Base-by-base conservation (phyloP, 2,329 filamentous ascomycete species). In the Helotiales sp. region DNA sequence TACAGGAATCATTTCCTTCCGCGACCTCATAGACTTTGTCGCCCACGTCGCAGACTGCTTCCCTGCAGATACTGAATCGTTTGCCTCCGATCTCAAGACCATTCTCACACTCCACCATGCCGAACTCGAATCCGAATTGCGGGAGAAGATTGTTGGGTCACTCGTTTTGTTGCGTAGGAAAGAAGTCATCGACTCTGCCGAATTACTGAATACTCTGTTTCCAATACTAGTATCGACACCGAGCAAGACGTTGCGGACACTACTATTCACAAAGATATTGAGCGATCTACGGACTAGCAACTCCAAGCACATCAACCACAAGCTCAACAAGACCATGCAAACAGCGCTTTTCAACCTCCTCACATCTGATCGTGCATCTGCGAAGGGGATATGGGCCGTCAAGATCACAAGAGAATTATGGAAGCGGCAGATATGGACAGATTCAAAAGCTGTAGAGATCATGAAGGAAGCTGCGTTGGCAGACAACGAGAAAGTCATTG, bases 361-460 rank as follows among this genome's bases (percentile, higher is more conserved):
- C 44, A 91, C 90, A 15, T 90, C 89, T 3, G 93, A 99, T 72
- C 86, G 89, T 40, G 81, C 89, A 8, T 96, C 92, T 0, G 82
- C 90, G 1, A 95, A 96, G 69, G 91, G 90, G 3, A 81, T 99
- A 50, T 99, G 95, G 95, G 92, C 95, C 3, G 91, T 97, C 60
- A 97, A 97, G 74, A 83, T 99, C 63, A 96, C 93, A 3, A 84
- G 93, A 61, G 95, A 99, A 77, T 79, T 99, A 70, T 99, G 95
- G 95, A 96, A 93, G 75, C 84, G 93, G 47, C 93, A 97, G 67
- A 87, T 98, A 63, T 99, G 95, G 95, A 91, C 90, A 9, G 95
- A 99, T 69, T 85, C 92, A 1, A 95, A 93, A 72, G 87, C 93
- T 0, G 95, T 98, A n/a, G 92, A 96, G 69, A 90, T 98, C 64